Evolutionary conservation across 495 filamentous ascomycete genomes (phyloP), one percentile per base, ranked within the genome.

Genomic region (Xylaria castorea): DNA sequence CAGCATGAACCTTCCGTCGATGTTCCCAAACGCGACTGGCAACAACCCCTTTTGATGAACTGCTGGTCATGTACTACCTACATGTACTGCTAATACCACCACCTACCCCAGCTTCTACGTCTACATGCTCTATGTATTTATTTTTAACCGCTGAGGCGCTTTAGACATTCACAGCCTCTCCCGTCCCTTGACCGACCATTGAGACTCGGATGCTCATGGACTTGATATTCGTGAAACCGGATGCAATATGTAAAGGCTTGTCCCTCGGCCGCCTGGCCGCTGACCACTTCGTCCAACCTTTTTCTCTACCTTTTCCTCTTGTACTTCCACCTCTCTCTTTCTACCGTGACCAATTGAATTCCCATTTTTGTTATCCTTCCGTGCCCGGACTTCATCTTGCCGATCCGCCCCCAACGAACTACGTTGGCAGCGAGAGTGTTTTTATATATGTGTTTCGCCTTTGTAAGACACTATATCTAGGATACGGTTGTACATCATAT

Each of bases 221-320:
- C 40, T 57, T 38, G 53, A 46, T 48, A 44, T 50, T 58, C 36
- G 22, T 70, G 68, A 70, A 70, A 70, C 66, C 68, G 68, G 68
- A 60, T 70, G 40, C 68, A 48, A 61, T 62, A 70, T 60, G 68
- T 62, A 70, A 48, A 70, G n/a, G 53, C 51, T 34, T 9, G 16
- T 62, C 68, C 40, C 20, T 57, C 58, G 53, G 53, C 55, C 68
- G 42, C 68, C 40, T 22, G 68, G 68, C 58, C 58, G 38, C 53
- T 48, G 58, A 61, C 58, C 68, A 40, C 30, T 12, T 50, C 53
- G 25, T 62, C 42, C 40, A 61, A 27, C 38, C 53, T 25, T 40
- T 22, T 4, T 62, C 55, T 50, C 7, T 50, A 12, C 66, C 27
- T 12, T 22, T 70, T 46, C 55, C 27, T 27, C 25, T 16, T 25